Evolutionary conservation across 768 basidiomycete genomes (phyloP).

Genomic region (Boletus eberwhitei): DNA sequence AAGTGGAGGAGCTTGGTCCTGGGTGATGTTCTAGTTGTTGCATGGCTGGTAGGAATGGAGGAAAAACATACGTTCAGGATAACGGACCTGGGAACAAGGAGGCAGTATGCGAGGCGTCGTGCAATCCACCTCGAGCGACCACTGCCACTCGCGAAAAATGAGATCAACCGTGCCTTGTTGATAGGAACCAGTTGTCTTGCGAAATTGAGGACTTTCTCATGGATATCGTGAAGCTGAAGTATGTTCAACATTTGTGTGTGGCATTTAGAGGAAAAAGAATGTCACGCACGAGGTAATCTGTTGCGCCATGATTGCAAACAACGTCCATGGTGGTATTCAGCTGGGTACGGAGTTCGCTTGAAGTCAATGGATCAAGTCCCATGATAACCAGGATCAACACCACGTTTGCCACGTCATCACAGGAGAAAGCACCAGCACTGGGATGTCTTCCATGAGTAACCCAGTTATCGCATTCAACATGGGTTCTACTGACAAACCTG

Average conservation of each 20-base stretch:
- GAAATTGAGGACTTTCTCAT: slow-evolving; percentile 42
- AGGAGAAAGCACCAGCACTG: slow-evolving; percentile 33
- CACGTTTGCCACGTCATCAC: slow-evolving; percentile 46
- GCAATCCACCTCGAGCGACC: slow-evolving; percentile 52
- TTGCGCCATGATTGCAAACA: slow-evolving; percentile 37
- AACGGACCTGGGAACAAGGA: slow-evolving; percentile 7
- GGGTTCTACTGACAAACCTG: slow-evolving; percentile 43
- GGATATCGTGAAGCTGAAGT: slow-evolving; percentile 46
- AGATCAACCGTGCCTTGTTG: slow-evolving; percentile 50
- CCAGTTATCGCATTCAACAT: not conserved
- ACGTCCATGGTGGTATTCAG: slow-evolving; percentile 46
- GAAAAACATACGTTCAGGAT: slow-evolving; percentile 13
- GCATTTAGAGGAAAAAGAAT: not conserved
- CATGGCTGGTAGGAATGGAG: not conserved
- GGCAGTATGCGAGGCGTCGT: slow-evolving; percentile 50
- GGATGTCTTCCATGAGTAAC: slow-evolving; percentile 13
- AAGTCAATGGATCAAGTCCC: slow-evolving; percentile 51
- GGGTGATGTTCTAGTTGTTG: not conserved
- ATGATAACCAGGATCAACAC: slow-evolving; percentile 50
- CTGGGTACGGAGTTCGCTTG: slow-evolving; percentile 43
- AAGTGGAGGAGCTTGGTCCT: slow-evolving; percentile 52
- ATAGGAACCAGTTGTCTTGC: slow-evolving; percentile 39
- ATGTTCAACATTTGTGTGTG: not conserved
- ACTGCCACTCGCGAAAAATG: slow-evolving; percentile 50
- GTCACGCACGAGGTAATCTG: slow-evolving; percentile 32